A percentile compares a stretch with the other conserved stretches of the same genome.
These are phyloP conservation scores for Kuraishia borneana DNA, from an alignment of 805 yeast genomes.

Conservation along the genomic window DNA sequence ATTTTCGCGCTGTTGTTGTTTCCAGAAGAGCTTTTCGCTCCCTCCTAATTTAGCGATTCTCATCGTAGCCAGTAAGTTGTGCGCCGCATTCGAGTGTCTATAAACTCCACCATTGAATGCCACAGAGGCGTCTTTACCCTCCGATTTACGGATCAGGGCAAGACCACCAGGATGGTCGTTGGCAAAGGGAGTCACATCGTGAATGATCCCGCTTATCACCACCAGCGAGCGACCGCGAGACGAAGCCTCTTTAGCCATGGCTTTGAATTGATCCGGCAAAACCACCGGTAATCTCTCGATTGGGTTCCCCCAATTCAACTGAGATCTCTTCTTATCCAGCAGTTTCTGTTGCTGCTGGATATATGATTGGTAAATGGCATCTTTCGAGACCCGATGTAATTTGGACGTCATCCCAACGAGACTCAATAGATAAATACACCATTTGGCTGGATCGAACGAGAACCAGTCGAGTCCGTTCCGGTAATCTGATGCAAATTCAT, in stretches of 20 bases:
- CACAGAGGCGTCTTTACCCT: conserved; percentile 73
- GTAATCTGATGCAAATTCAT: conserved; percentile 83
- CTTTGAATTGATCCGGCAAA: conserved; percentile 18
- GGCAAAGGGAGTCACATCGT: conserved; percentile 58
- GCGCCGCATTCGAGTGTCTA: conserved; percentile 80
- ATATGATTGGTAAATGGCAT: conserved; percentile 74
- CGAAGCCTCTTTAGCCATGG: conserved; percentile 1
- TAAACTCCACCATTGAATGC: conserved; percentile 85
- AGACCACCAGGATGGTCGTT: conserved; percentile 82
- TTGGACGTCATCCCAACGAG: conserved; percentile 62
- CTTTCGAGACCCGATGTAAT: conserved; percentile 66
- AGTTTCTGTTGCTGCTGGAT: conserved; percentile 79
- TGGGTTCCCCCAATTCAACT: conserved; percentile 80
- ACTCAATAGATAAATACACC: conserved; percentile 45
- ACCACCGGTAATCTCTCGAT: conserved; percentile 74
- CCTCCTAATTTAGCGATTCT: conserved; percentile 80
- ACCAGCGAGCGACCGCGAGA: conserved; percentile 40
- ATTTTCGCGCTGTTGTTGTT: conserved; percentile 55
- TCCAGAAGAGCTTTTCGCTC: conserved; percentile 76
- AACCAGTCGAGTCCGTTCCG: conserved; percentile 83
- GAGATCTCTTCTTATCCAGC: conserved; percentile 48
- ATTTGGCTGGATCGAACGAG: conserved; percentile 79
- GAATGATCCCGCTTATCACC: conserved; percentile 70
- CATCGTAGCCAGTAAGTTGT: conserved; percentile 79
- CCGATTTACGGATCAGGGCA: conserved; percentile 56